Conservation (phyloP, 2,329 filamentous ascomycete genomes). For the Teratosphaeria viscida region DNA sequence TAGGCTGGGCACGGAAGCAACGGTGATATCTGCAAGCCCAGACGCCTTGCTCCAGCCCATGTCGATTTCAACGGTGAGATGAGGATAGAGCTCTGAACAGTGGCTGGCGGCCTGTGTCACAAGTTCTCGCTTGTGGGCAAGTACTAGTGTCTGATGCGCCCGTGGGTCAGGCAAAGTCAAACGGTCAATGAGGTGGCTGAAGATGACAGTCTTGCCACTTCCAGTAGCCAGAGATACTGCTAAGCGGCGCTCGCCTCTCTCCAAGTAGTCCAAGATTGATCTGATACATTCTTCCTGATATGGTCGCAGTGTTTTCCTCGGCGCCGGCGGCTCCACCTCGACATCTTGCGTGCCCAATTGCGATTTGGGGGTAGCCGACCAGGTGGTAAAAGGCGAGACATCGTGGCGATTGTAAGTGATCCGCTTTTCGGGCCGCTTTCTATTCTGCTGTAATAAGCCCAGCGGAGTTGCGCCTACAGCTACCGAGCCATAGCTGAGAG, state of each 20-base stretch:
- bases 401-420: not conserved
- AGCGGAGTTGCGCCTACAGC: not conserved
- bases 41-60: conserved; percentile 72
- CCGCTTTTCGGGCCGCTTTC: not conserved
- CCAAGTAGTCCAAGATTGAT: conserved; percentile 58
- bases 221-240: conserved; percentile 81
- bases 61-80: conserved; percentile 76
- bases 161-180: conserved; percentile 46
- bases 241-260: conserved; percentile 61
- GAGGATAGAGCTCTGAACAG: conserved; percentile 69
- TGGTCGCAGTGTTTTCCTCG: conserved; percentile 45
- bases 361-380: not conserved
- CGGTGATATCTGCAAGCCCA: conserved; percentile 79
- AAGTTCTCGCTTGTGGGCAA: conserved; percentile 85
- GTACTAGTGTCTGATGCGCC: conserved; percentile 71
- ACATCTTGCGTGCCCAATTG: not conserved
- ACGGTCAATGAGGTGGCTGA: conserved; percentile 84
- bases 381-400: not conserved
- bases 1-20: conserved; percentile 83
- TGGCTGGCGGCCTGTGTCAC: conserved; percentile 89
- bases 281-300: conserved; percentile 88
- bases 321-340: not conserved
- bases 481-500: not conserved
- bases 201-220: conserved; percentile 87
- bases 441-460: not conserved